Conservation (phyloP, 225 moss, liverwort and hornwort genomes). For the Marchantia polymorpha region DNA sequence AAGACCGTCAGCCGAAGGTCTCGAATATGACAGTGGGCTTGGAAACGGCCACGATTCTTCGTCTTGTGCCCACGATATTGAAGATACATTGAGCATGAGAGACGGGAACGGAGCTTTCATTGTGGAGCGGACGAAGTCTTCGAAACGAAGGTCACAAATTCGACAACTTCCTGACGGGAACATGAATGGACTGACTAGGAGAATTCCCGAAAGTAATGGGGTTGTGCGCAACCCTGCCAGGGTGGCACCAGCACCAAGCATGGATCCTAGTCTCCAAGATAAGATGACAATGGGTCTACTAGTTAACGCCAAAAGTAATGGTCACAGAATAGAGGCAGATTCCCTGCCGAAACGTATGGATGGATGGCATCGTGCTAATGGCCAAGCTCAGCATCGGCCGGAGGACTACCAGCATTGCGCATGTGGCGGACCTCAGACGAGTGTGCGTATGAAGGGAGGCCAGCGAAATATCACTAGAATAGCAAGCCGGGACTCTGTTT, state of each 20-base stretch:
- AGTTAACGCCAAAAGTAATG: constrained; percentile 50
- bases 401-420: constrained; percentile 74
- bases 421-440: constrained; percentile 76
- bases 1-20: constrained; percentile 90
- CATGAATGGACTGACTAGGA: constrained; percentile 51
- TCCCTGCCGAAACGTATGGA: constrained; percentile 51
- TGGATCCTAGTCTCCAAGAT: constrained; percentile 43
- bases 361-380: constrained; percentile 56
- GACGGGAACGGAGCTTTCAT: constrained; percentile 97
- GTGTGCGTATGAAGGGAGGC: constrained; percentile 57
- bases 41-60: constrained; percentile 59
- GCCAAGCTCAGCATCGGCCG: constrained; percentile 41
- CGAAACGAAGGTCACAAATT: constrained; percentile 66
- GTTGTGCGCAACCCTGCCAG: constrained; percentile 43
- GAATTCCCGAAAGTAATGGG: constrained; percentile 45
- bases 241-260: constrained; percentile 38
- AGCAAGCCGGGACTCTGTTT: constrained; percentile 48
- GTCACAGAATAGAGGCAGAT: constrained; percentile 50
- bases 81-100: constrained; percentile 74
- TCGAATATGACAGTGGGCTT: constrained; percentile 59
- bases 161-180: constrained; percentile 52
- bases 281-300: constrained; percentile 35
- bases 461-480: constrained; percentile 59
- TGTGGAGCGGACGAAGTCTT: constrained; percentile 86
- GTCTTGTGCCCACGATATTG: constrained; percentile 69